Evolutionary conservation across 2,329 filamentous ascomycete species (phyloP).

Genomic region (Parascedosporium putredinis): DNA sequence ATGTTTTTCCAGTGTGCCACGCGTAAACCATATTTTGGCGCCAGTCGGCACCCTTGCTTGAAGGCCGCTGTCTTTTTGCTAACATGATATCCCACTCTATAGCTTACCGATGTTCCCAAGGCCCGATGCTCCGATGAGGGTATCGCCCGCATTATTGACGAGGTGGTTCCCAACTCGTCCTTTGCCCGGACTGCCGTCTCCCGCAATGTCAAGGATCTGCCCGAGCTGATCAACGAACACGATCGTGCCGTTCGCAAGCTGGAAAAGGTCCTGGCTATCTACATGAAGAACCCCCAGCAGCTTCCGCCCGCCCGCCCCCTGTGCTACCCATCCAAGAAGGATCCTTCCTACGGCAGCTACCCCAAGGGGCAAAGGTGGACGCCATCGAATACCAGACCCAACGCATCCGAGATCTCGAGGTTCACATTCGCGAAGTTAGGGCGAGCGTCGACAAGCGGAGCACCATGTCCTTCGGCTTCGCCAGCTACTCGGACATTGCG

Average conservation of each 20-base stretch:
- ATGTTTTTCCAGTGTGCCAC: too few species aligned
- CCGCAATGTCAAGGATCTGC: constrained; percentile 84
- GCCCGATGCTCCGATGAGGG: constrained; percentile 75
- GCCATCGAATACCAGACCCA: constrained; percentile 88
- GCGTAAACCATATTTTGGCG: too few species aligned
- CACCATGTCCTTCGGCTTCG: constrained; percentile 86
- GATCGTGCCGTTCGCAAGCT: constrained; percentile 70
- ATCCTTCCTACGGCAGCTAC: constrained; percentile 55
- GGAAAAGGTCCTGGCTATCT: constrained; percentile 76
- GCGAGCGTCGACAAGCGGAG: constrained; percentile 76
- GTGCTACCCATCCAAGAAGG: constrained; percentile 71
- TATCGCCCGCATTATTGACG: constrained; percentile 71
- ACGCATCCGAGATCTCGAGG: constrained; percentile 72
- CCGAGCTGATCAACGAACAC: constrained; percentile 75
- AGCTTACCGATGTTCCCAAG: constrained; percentile 76
- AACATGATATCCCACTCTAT: constrained; percentile 15
- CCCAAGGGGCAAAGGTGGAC: constrained; percentile 65
- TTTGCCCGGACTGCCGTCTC: constrained; percentile 75
- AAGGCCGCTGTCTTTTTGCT: not conserved
- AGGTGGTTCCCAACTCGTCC: constrained; percentile 66
- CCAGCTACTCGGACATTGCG: constrained; percentile 79
- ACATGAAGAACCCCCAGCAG: constrained; percentile 75
- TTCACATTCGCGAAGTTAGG: constrained; percentile 74
- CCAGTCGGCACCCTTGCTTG: too few species aligned
- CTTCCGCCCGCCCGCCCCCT: constrained; percentile 67